Conservation (phyloP, 345 rosid genomes). For the Arabis alpina region DNA sequence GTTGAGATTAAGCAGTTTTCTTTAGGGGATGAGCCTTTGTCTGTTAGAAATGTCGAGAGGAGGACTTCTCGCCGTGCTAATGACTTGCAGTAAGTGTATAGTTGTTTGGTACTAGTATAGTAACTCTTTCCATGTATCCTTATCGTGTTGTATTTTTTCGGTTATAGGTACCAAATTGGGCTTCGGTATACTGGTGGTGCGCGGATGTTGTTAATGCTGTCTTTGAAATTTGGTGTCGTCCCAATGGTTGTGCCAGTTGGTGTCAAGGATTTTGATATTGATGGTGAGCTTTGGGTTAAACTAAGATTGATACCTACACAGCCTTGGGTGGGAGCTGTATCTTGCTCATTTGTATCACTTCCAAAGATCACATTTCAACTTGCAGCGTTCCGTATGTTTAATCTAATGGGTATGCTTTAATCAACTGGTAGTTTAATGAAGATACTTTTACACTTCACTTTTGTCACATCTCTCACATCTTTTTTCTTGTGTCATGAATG, state of each 20-base stretch:
- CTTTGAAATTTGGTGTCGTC: conserved; percentile 69
- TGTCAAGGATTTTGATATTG: conserved; percentile 85
- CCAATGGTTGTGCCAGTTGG: conserved; percentile 84
- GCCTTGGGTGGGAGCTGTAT: conserved; percentile 90
- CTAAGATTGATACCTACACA: conserved; percentile 78
- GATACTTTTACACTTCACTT: background rate
- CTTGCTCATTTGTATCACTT: conserved; percentile 90
- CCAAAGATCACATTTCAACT: conserved; percentile 87
- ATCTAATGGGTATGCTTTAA: conserved; percentile 74
- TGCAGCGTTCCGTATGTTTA: conserved; percentile 83
- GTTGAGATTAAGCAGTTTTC: conserved; percentile 89
- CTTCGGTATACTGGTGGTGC: conserved; percentile 92
- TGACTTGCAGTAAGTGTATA: conserved; percentile 81
- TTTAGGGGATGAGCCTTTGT: conserved; percentile 84
- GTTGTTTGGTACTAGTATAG: background rate
- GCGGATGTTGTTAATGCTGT: conserved; percentile 79
- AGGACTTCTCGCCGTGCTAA: conserved; percentile 83
- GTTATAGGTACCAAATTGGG: conserved; percentile 84
- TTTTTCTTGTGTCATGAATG: conserved; percentile 42
- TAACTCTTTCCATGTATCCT: background rate
- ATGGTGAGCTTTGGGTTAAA: conserved; percentile 96
- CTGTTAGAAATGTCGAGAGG: conserved; percentile 89
- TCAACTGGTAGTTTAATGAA: background rate
- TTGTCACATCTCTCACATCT: conserved; percentile 6
- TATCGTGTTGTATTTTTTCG: conserved; percentile 21